Evolutionary conservation across 192 early-diverging fungal species (phyloP), one percentile per base, ranked within the genome.

Genomic region (Geranomyces variabilis): DNA sequence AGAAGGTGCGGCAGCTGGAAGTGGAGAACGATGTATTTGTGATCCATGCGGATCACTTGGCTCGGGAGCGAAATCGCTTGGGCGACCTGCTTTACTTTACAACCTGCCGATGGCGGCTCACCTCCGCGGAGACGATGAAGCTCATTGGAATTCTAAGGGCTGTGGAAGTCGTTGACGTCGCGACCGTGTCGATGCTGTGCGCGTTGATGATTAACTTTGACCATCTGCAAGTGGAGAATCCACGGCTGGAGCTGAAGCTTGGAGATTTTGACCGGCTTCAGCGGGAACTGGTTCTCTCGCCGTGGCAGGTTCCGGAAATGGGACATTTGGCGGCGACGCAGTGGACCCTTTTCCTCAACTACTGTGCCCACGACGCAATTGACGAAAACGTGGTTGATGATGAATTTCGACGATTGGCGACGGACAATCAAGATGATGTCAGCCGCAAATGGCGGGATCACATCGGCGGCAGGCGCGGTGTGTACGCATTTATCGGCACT

Each of bases 391-490:
- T 63, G 1, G 48, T 55, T 17, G 59, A 72, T 55, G 53, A 51
- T 17, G 59, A 13, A 15, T 75, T 57, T 21, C 30, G 13, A 14
- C 10, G 30, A 15, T 9, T 22, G 19, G 66, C 58, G 19, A 10
- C n/a, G 21, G 57, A 17, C 10, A 49, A 69, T n/a, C 28, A 41
- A 5, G 70, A 72, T 28, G 45, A 15, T 8, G 65, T 19, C 0
- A 56, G 57, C 22, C 30, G 65, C 8, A 74, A 60, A 30, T 74
- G 72, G 72, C 49, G 26, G 28, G 65, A 74, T 12, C 21, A 31
- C 13, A 21, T 74, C 0, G 72, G 64, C 15, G 21, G 34, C 15
- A 30, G 43, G 14, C 53, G 24, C 22, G 41, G 33, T 12, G 66
- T 66, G 12, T 75, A 75, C 46, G 43, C 19, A 17, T 75, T 75